Evolutionary conservation across 208 protist species (phyloP).

Genomic region (Leishmania lainsoni): DNA sequence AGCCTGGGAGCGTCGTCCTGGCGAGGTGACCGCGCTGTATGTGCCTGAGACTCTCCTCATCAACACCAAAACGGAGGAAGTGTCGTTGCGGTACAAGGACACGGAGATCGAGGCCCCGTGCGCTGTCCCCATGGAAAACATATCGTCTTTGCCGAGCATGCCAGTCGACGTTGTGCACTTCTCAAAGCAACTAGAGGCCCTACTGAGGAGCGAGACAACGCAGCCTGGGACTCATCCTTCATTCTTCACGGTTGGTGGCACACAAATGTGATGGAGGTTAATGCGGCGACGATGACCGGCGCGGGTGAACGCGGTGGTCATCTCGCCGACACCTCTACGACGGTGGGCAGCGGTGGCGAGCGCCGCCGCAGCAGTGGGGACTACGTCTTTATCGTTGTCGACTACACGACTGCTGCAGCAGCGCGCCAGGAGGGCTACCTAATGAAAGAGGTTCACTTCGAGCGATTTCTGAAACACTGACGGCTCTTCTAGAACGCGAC

Average conservation of each 20-base stretch:
- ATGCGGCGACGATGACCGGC: background rate
- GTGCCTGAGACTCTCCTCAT: constrained; percentile 44
- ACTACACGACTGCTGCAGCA: constrained; percentile 5
- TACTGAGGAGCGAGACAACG: constrained; percentile 29
- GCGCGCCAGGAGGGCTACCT: constrained; percentile 28
- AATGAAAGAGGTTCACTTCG: constrained; percentile 26
- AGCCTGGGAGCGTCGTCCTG: constrained; percentile 28
- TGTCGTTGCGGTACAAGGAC: constrained; percentile 48
- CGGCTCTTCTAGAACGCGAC: constrained; percentile 10
- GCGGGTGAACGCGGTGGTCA: background rate
- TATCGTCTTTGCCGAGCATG: constrained; percentile 34
- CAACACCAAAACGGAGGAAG: constrained; percentile 23
- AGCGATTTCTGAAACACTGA: constrained; percentile 31
- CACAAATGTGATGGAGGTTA: background rate
- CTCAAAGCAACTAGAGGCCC: constrained; percentile 37
- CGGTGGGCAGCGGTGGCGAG: background rate
- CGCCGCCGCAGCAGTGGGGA: background rate
- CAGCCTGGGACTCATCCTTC: constrained; percentile 3
- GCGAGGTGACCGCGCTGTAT: constrained; percentile 25
- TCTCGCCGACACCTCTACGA: background rate
- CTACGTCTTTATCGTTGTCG: constrained; percentile 33
- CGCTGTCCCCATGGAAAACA: constrained; percentile 25
- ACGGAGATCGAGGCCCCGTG: constrained; percentile 26
- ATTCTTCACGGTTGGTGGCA: constrained; percentile 11
- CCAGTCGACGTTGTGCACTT: constrained; percentile 30